Evolutionary conservation across 345 rosid species (phyloP), one percentile per base, ranked within the genome.

Genomic region (Linum usitatissimum): DNA sequence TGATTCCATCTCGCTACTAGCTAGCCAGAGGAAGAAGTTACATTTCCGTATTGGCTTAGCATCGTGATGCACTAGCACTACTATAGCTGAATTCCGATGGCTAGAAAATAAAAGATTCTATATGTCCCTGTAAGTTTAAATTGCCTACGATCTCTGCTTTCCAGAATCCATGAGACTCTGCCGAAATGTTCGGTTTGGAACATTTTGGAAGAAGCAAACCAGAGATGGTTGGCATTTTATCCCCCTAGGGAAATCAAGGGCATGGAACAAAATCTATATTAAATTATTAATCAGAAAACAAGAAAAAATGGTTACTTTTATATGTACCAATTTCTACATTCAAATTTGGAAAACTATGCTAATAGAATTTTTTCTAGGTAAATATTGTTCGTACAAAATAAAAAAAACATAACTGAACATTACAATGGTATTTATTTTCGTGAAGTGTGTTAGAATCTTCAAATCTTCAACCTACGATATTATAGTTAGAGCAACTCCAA

Each of bases 151-250:
- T 79, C 85, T 84, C 87, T 77, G 77, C 71, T 53, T 72, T 71
- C 65, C 73, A 60, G 54, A 9, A 12, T 13, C 45, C 9, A 31
- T 18, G 30, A 48, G 21, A n/a, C 53, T 55, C n/a, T 10, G 15
- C 30, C 14, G 40, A 20, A 64, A 9, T 5, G 9, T 31, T n/a
- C 18, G 9, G n/a, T n/a, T 36, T 53, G 59, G 61, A 34, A 21
- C 61, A 18, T n/a, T 30, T 51, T 7, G 15, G 57, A 55, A 60
- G 20, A 28, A 20, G 66, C 71, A 62, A 70, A 75, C 69, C 59
- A 64, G 81, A 80, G 84, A 80, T 80, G 75, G 84, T 78, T 73
- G 75, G 87, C 87, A 84, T 77, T 82, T 82, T 77, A 75, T 68
- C 85, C 67, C 66, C 72, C 64, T 64, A 53, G 0, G 0, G 34